Percentiles rank a stretch among this genome's conserved stretches.
Evolutionary conservation across 2,329 filamentous ascomycete genomes (phyloP).

Genomic region (Fusarium vanettenii): DNA sequence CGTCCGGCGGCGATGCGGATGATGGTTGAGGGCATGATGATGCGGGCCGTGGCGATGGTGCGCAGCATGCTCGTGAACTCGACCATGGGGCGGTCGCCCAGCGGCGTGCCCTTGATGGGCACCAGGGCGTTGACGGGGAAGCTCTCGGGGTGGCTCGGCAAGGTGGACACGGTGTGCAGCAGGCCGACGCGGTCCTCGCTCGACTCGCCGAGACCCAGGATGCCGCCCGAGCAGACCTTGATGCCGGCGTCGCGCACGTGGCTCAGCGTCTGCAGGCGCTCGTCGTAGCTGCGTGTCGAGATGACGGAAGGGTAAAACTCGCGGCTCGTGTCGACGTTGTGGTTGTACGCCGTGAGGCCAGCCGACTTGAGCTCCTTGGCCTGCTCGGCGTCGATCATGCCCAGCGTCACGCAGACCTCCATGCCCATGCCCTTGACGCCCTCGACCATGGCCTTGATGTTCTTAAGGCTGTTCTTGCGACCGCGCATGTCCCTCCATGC

Average conservation of each 20-base stretch:
- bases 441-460: conserved; percentile 87
- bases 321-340: conserved; percentile 91
- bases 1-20: conserved; percentile 88
- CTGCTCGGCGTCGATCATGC: conserved; percentile 88
- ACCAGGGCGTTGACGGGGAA: conserved; percentile 94
- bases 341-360: conserved; percentile 91
- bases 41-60: conserved; percentile 84
- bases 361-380: conserved; percentile 85
- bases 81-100: conserved; percentile 79
- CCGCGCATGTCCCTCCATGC: conserved; percentile 96
- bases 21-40: conserved; percentile 87
- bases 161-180: conserved; percentile 82
- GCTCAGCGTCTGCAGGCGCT: conserved; percentile 81
- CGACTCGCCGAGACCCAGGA: conserved; percentile 85
- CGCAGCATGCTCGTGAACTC: conserved; percentile 83
- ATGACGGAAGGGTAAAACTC: conserved; percentile 92
- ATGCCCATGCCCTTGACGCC: conserved; percentile 85
- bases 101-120: conserved; percentile 88
- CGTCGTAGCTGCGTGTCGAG: conserved; percentile 87
- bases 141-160: conserved; percentile 86
- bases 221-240: conserved; percentile 90
- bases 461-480: conserved; percentile 83
- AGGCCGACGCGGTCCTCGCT: conserved; percentile 84
- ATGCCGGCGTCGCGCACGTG: conserved; percentile 88
- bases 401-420: conserved; percentile 93